Base-by-base conservation (phyloP, 192 early-diverging fungal genomes). In the Coemansia sp. region DNA sequence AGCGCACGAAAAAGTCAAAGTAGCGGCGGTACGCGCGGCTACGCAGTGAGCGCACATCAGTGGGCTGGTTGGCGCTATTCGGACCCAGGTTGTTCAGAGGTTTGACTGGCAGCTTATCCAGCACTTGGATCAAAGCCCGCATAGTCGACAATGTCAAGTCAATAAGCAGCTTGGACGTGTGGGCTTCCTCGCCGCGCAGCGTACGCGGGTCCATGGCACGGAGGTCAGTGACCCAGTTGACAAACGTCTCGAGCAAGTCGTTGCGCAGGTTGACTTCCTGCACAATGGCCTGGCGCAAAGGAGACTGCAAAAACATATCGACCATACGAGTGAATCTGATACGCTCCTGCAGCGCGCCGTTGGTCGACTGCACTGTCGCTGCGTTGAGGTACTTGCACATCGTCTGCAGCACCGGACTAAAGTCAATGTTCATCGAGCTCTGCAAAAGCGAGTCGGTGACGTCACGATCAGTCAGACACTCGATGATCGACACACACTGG, bases 1-100 rank as follows among this genome's bases (percentile, higher is more conserved):
- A 80, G 57, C 82, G 77, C 73, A 84, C 78, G 68, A 84, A 84
- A 69, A 84, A 84, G 66, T 84, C 82, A 77, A 80, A 84, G 72
- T 84, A 84, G 17, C 82, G 70, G 53, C 78, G 77, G 65, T 77
- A 84, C 0, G 78, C 77, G 33, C 78, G 77, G 65, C 66, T 68
- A 16, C 82, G 73, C 66, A 74, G 69, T 47, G 78, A 72, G 14
- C 82, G 77, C 44, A 84, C 78, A 14, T 84, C 82, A 0, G 64
- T 59, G 13, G 78, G 61, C 70, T 78, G 81, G 40, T 59, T 64
- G 4, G 74, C 58, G 1, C 60, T 40, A 2, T 39, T 50, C 61
- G 68, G 70, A 4, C 32, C 53, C 13, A 73, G 53, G 21, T 33
- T 67, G 21, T 49, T 74, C 78, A 84, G 69, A 5, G 82, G 82